Base-by-base conservation (phyloP, 306 rosid species). In the Quillaja saponaria region DNA sequence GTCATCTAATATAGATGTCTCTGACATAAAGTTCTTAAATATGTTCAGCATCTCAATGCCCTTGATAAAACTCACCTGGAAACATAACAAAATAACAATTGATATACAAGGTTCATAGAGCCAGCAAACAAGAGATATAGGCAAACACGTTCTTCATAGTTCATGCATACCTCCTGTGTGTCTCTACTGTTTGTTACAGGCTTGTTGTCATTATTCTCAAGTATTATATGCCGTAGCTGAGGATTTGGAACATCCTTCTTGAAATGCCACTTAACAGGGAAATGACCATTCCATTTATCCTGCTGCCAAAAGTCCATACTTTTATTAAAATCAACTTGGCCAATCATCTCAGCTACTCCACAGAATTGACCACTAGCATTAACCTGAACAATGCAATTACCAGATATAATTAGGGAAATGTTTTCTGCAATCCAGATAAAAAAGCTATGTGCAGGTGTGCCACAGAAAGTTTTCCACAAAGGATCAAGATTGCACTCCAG, bases 251-350 rank as follows among this genome's bases (percentile, higher is more conserved):
- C 67, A 45, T 88, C 96, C 63, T 85, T 88, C 71, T 85, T 66
- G 47, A 88, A 75, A 67, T 85, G 96, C 96, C 96, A 88, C 64
- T 88, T 88, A 51, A 88, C 96, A 34, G 90, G 88, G 72, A 88
- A 85, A 64, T 81, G 81, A 55, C 96, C 96, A 57, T 67, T 85
- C 96, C 96, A 88, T 77, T 88, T 88, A 58, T 86, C 91, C 75
- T 88, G 96, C 68, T 88, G 96, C 96, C 96, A 88, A 78, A 88
- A 88, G 56, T 78, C 94, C 96, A 88, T 88, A 68, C 64, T 88
- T 76, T 63, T 85, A 52, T 78, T 76, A 73, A 83, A 88, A 69
- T 88, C 96, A 17, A 88, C 96, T 13, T 60, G 80, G 3, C 88
- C 94, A 8, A 48, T 76, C 94, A 88, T 88, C 80, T 88, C 96